Evolutionary conservation across 352 stramenopile genomes (phyloP).

Genomic region (Globisporangium uncinulatum): DNA sequence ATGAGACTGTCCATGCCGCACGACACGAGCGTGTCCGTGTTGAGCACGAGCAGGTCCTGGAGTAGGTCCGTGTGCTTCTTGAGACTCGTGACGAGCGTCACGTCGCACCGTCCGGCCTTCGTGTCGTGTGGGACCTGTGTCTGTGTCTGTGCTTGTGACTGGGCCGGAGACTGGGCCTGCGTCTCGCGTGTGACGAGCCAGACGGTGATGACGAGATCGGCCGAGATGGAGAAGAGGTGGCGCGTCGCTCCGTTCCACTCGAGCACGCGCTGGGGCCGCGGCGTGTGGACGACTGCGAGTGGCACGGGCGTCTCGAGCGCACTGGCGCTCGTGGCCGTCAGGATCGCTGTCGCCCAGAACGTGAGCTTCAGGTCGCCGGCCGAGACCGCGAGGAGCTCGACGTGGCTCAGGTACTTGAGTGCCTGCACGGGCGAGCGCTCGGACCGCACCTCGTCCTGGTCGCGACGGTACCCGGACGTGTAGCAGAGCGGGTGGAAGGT

Average conservation of each 20-base stretch:
- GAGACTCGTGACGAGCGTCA: slow-evolving; percentile 42
- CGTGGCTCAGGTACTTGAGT: slow-evolving; percentile 52
- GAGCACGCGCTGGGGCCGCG: slow-evolving; percentile 59
- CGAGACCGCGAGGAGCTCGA: slow-evolving; percentile 66
- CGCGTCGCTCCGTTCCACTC: slow-evolving; percentile 54
- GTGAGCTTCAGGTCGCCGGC: slow-evolving; percentile 73
- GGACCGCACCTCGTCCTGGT: slow-evolving; percentile 71
- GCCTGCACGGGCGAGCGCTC: slow-evolving; percentile 72
- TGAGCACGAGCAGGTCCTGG: slow-evolving; percentile 70
- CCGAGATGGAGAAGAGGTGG: slow-evolving; percentile 68
- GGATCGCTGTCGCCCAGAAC: slow-evolving; percentile 58
- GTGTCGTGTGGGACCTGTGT: slow-evolving; percentile 11
- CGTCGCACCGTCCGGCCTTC: slow-evolving; percentile 38
- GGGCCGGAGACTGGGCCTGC: neutral
- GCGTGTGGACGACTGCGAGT: slow-evolving; percentile 58
- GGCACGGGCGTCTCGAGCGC: slow-evolving; percentile 58
- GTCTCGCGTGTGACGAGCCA: slow-evolving; percentile 42
- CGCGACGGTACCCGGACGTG: slow-evolving; percentile 54
- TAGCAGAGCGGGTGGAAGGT: slow-evolving; percentile 76
- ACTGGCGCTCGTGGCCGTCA: slow-evolving; percentile 57
- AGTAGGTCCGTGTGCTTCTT: slow-evolving; percentile 69
- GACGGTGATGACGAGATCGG: slow-evolving; percentile 62
- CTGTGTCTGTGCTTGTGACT: too few species aligned
- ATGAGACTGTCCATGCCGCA: slow-evolving; percentile 79
- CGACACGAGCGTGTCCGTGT: slow-evolving; percentile 56